A percentile compares a stretch with the other conserved stretches of the same genome.
These are phyloP conservation scores for Fusarium burgessii DNA, from an alignment of 2,329 filamentous ascomycete species.

Conservation along the genomic window DNA sequence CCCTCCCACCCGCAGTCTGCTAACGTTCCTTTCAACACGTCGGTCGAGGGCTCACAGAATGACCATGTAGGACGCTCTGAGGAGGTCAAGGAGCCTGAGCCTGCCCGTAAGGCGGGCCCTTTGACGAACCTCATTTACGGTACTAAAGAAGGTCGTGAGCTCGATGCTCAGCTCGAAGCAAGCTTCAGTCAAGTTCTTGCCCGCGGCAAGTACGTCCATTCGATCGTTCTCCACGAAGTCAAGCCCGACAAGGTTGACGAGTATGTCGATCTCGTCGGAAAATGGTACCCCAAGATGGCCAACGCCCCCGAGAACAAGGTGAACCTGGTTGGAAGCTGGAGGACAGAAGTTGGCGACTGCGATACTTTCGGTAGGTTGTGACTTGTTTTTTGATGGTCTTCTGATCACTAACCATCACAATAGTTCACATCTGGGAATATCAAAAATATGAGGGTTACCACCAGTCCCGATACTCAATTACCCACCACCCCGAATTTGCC, in stretches of 20 bases:
- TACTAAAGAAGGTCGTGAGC: conserved; percentile 92
- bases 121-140: conserved; percentile 94
- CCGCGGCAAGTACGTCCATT: conserved; percentile 97
- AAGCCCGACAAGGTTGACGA: conserved; percentile 96
- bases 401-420: conserved; percentile 27
- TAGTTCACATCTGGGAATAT: conserved; percentile 99
- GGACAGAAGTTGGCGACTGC: conserved; percentile 96
- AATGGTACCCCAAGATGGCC: conserved; percentile 94
- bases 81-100: conserved; percentile 67
- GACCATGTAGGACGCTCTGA: conserved; percentile 58
- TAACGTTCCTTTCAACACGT: conserved; percentile 59
- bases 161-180: conserved; percentile 95
- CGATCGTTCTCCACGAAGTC: conserved; percentile 95
- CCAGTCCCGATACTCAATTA: conserved; percentile 86
- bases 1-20: conserved; percentile 55
- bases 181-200: conserved; percentile 96
- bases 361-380: conserved; percentile 86
- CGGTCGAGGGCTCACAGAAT: conserved; percentile 55
- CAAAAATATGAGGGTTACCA: conserved; percentile 97
- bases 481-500: conserved; percentile 83
- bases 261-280: conserved; percentile 88
- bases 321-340: conserved; percentile 96
- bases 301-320: conserved; percentile 89
- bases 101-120: conserved; percentile 75
- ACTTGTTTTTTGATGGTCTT: neutral